Evolutionary conservation across 371 early-diverging fungal genomes (phyloP).

Genomic region (Rhizomucor miehei): DNA sequence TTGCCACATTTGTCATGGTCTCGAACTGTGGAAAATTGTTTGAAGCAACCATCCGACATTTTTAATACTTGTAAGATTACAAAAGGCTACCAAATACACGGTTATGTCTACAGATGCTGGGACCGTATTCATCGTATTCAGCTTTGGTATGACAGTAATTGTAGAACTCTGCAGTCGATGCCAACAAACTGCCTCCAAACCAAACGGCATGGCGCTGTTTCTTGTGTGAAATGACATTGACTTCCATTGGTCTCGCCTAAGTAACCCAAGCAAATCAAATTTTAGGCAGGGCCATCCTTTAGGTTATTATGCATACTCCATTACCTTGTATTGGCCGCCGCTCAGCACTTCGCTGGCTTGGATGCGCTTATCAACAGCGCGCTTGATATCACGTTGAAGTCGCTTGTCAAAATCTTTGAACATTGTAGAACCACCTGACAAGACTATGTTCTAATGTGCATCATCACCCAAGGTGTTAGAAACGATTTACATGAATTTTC

Average conservation of each 20-base stretch:
- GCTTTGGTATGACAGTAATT: conserved; percentile 95
- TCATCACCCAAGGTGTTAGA: not conserved
- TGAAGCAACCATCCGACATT: not conserved
- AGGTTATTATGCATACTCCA: conserved; percentile 30
- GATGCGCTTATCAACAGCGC: conserved; percentile 82
- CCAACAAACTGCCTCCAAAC: conserved; percentile 95
- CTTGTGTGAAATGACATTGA: conserved; percentile 96
- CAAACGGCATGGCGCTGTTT: conserved; percentile 98
- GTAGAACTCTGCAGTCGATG: conserved; percentile 88
- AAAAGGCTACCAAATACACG: conserved; percentile 77
- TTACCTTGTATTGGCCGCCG: conserved; percentile 50
- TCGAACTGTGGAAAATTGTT: too few species aligned
- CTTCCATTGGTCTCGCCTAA: conserved; percentile 85
- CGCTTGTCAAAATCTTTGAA: conserved; percentile 95
- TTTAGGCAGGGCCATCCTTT: not conserved
- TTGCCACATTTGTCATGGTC: too few species aligned
- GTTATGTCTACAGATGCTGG: conserved; percentile 93
- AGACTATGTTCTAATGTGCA: conserved; percentile 92
- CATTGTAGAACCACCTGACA: conserved; percentile 98
- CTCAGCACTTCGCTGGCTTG: conserved; percentile 68
- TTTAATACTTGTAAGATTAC: conserved; percentile 17
- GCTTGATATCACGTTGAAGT: conserved; percentile 92
- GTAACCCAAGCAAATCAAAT: conserved; percentile 17
- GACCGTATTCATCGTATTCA: conserved; percentile 98
- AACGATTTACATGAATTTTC: not conserved